Evolutionary conservation across 139 green algal species (phyloP), one percentile per base, ranked within the genome.

Genomic region (Klebsormidium nitens): DNA sequence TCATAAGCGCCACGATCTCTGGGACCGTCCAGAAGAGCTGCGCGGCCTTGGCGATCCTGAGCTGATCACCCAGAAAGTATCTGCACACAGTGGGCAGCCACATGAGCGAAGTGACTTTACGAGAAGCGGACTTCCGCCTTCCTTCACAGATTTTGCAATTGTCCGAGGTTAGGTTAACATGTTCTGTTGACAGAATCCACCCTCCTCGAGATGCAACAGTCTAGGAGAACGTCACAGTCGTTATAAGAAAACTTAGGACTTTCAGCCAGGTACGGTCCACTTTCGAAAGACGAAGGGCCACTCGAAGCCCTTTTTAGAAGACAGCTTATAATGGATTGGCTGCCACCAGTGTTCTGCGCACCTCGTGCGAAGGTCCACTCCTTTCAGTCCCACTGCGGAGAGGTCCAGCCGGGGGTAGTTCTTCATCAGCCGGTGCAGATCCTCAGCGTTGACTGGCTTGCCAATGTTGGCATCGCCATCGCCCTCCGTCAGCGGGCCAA

Each of bases 21-120:
- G 36, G 31, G 46, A 77, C 38, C 5, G 70, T 77, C 70, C 70
- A 77, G 32, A 76, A 77, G 23, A 77, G 42, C 63, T 77, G 70
- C 2, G 70, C 19, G 2, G 70, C 70, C 0, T 34, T 5, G 19
- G 36, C 44, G 23, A 71, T 75, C 29, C 37, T 76, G 29, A 77
- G 61, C 32, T 64, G 62, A 26, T 75, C 70, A 0, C 70, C 70
- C 34, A 77, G 37, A n/a, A 74, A 77, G 40, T 58, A 77, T 29
- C 70, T 77, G 70, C 37, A 19, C 56, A 35, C 56, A 17, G 28
- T 14, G 14, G 29, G 56, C 56, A 19, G 56, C 56, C 17, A 19
- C 28, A 55, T 55, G 19, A 55, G 19, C 19, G 19, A 55, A n/a
- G n/a, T n/a, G n/a, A n/a, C n/a, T n/a, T n/a, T n/a, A n/a, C n/a